Percentiles rank a stretch among this genome's conserved stretches.
phyloP scores from a whole-genome alignment of 1,284 basidiomycete species.

The Ganoderma boninense region DNA sequence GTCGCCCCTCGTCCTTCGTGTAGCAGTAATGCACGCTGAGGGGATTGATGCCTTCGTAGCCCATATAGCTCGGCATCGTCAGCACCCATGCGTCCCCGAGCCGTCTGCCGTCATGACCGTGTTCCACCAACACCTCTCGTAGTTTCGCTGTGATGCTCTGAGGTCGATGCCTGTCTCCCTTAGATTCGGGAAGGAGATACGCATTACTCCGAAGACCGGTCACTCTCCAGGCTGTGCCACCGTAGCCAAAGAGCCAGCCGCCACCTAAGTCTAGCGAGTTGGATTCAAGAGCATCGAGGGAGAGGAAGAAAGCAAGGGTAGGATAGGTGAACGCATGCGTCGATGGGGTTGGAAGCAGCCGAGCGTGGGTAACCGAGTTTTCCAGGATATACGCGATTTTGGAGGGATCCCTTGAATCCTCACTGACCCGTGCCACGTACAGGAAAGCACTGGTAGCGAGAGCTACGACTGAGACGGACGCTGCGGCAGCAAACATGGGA shows the following conservation, averaged over 20 bases:
- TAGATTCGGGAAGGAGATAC: constrained; percentile 52
- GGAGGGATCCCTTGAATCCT: background rate
- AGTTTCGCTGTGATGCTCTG: constrained; percentile 51
- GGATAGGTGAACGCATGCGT: constrained; percentile 71
- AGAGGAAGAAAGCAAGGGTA: constrained; percentile 67
- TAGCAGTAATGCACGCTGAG: constrained; percentile 81
- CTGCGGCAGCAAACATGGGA: constrained; percentile 4
- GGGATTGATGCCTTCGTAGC: constrained; percentile 80
- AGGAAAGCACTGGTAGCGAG: constrained; percentile 4
- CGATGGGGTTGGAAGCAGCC: constrained; percentile 61
- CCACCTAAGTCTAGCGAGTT: constrained; percentile 55
- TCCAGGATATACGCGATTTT: constrained; percentile 53
- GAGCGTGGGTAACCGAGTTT: constrained; percentile 64
- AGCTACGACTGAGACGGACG: constrained; percentile 1
- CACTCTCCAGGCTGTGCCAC: constrained; percentile 51
- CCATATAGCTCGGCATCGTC: constrained; percentile 78
- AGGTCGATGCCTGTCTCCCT: constrained; percentile 19
- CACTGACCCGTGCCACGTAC: background rate
- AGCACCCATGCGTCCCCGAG: constrained; percentile 70
- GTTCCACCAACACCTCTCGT: constrained; percentile 44
- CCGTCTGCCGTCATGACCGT: constrained; percentile 37
- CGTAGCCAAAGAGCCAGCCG: constrained; percentile 65
- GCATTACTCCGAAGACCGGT: constrained; percentile 55
- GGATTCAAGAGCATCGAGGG: constrained; percentile 65
- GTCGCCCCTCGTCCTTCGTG: constrained; percentile 34